phyloP scores from a whole-genome alignment of 108 stramenopile species.

The Fragilaria radians region DNA sequence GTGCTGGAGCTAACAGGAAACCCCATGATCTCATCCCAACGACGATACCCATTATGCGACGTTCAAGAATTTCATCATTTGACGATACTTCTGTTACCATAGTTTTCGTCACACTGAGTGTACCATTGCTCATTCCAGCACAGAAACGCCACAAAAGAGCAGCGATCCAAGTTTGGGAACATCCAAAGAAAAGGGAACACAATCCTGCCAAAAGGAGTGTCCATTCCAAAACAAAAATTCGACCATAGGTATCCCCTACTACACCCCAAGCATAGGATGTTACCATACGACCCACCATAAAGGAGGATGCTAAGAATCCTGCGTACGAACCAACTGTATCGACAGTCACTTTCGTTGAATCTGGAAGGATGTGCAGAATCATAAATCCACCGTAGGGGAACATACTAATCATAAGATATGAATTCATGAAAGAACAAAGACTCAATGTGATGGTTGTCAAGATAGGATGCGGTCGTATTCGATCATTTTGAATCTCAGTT shows the following conservation, averaged over 20 bases:
- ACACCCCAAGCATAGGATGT: slow-evolving; percentile 51
- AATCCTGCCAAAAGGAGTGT: slow-evolving; percentile 34
- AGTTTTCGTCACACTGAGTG: slow-evolving; percentile 49
- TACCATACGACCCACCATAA: slow-evolving; percentile 57
- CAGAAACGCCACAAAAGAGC: slow-evolving; percentile 45
- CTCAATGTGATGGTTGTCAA: background rate
- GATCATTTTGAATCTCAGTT: no score
- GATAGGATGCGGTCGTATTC: background rate
- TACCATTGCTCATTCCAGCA: slow-evolving; percentile 45
- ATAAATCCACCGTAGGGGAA: slow-evolving; percentile 34
- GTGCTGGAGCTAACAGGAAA: slow-evolving; percentile 53
- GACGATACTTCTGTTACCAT: slow-evolving; percentile 43
- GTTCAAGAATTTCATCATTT: slow-evolving; percentile 44
- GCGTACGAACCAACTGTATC: slow-evolving; percentile 61
- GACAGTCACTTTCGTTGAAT: background rate
- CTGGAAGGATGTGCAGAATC: slow-evolving; percentile 1
- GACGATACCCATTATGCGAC: slow-evolving; percentile 37
- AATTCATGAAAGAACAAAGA: slow-evolving; percentile 1
- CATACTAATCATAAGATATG: slow-evolving; percentile 22
- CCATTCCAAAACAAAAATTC: slow-evolving; percentile 35
- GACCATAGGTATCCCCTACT: slow-evolving; percentile 57
- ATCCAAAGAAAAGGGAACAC: slow-evolving; percentile 54
- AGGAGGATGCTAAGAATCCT: slow-evolving; percentile 53
- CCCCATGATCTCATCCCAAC: slow-evolving; percentile 52
- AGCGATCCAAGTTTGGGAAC: slow-evolving; percentile 27